Conservation (phyloP, 148 eudicot species). For the Talinum fruticosum region DNA sequence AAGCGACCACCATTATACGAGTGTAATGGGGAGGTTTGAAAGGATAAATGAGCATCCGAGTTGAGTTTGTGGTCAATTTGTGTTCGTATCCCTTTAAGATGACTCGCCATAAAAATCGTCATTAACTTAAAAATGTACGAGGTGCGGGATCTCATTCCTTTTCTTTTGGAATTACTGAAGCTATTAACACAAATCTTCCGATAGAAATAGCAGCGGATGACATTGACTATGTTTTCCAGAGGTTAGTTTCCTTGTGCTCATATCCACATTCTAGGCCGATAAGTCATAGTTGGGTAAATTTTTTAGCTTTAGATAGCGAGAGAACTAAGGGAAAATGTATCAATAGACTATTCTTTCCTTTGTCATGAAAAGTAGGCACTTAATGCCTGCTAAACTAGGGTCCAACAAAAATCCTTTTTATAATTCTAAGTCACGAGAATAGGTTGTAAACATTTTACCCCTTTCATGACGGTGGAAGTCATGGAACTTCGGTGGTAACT, state of each 20-base stretch:
- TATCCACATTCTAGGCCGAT: neutral
- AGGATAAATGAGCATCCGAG: constrained; percentile 96
- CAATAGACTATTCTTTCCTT: neutral
- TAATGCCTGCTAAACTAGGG: neutral
- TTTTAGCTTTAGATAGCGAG: neutral
- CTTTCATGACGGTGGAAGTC: no score
- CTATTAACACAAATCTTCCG: constrained; percentile 72
- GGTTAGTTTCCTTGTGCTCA: constrained; percentile 35
- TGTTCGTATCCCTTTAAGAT: neutral
- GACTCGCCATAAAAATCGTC: neutral
- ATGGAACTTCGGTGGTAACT: no score
- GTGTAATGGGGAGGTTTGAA: constrained; percentile 71
- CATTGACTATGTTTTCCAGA: constrained; percentile 84
- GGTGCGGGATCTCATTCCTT: constrained; percentile 82
- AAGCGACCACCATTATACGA: constrained; percentile 78
- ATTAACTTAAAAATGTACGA: constrained; percentile 39
- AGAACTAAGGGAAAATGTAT: neutral
- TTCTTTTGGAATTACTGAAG: constrained; percentile 89
- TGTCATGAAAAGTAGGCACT: neutral
- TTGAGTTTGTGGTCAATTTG: constrained; percentile 38
- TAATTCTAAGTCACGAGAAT: neutral
- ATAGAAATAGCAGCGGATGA: constrained; percentile 88
- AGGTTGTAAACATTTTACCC: no score
- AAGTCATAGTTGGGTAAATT: neutral
- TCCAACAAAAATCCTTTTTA: neutral